phyloP scores from a whole-genome alignment of 345 rosid species.

The Eucalyptus curtisii region DNA sequence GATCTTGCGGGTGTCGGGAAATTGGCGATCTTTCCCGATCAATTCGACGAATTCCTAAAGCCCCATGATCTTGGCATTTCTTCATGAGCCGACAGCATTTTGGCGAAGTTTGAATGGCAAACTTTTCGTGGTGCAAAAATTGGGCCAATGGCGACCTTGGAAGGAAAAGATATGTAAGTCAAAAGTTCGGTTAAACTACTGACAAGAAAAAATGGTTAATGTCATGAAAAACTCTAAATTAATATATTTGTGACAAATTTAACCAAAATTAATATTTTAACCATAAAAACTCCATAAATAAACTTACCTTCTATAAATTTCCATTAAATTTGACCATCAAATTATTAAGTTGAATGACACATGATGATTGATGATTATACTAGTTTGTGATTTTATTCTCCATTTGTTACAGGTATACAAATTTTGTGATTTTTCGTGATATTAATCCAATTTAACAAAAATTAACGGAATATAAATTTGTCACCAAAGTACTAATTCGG shows the following conservation, averaged over 20 bases:
- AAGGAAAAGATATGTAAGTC: not conserved
- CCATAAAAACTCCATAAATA: too few species aligned
- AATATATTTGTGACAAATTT: rapidly evolving
- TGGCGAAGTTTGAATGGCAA: not conserved
- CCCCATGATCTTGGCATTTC: not conserved
- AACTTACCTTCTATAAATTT: too few species aligned
- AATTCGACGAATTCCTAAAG: too few species aligned
- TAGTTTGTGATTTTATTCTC: too few species aligned
- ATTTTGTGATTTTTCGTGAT: too few species aligned
- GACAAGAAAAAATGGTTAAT: too few species aligned
- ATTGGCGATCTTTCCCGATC: not conserved
- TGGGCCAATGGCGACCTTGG: not conserved
- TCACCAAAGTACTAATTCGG: too few species aligned
- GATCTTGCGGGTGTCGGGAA: not conserved
- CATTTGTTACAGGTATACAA: rapidly evolving
- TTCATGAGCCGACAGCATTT: not conserved
- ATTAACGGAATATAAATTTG: rapidly evolving
- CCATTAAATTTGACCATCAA: too few species aligned
- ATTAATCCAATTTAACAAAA: rapidly evolving
- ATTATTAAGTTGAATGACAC: too few species aligned
- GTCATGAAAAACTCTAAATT: too few species aligned
- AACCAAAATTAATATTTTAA: too few species aligned
- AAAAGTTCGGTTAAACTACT: too few species aligned
- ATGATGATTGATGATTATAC: rapidly evolving
- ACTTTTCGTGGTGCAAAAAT: not conserved